phyloP scores from a whole-genome alignment of 352 stramenopile species.

The Globisporangium acanthophoron region DNA sequence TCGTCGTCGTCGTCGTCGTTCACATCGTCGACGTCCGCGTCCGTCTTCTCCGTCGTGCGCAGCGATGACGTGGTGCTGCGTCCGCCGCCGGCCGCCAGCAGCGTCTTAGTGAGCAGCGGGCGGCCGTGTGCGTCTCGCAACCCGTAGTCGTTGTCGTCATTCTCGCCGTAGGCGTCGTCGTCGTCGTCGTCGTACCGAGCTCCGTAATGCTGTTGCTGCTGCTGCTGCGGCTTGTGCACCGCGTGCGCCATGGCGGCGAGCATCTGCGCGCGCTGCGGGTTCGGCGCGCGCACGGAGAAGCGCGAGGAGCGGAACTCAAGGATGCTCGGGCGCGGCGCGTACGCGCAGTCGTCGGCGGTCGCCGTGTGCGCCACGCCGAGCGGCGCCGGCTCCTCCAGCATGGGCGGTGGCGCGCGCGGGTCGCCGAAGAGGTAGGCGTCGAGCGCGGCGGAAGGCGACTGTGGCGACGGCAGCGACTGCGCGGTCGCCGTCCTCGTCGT shows the following conservation, averaged over 20 bases:
- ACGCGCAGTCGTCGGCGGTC: constrained; percentile 14
- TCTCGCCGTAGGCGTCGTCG: not conserved
- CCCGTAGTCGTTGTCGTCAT: not conserved
- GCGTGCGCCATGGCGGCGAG: constrained; percentile 24
- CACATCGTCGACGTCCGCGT: constrained; percentile 9
- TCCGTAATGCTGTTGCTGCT: not conserved
- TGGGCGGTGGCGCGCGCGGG: constrained; percentile 2
- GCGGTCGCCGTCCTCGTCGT: not conserved
- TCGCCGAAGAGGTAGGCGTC: constrained; percentile 11
- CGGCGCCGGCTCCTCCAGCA: constrained; percentile 10
- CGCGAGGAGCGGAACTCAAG: constrained; percentile 43
- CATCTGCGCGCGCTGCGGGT: constrained; percentile 45
- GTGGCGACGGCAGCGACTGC: constrained; percentile 2
- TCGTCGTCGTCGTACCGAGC: constrained; percentile 2
- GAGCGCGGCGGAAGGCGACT: not conserved
- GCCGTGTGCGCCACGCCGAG: constrained; percentile 20
- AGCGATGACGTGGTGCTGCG: constrained; percentile 14
- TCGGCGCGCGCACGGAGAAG: constrained; percentile 25
- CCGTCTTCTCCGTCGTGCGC: constrained; percentile 15
- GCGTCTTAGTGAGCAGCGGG: constrained; percentile 1
- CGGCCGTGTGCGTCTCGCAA: constrained; percentile 1
- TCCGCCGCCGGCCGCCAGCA: not conserved
- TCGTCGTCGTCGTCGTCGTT: constrained; percentile 11
- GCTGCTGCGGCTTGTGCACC: not conserved
- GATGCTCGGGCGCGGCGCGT: constrained; percentile 32